Evolutionary conservation across 2,329 filamentous ascomycete genomes (phyloP), one percentile per base, ranked within the genome.

Genomic region (Cladosporium cucumerinum): DNA sequence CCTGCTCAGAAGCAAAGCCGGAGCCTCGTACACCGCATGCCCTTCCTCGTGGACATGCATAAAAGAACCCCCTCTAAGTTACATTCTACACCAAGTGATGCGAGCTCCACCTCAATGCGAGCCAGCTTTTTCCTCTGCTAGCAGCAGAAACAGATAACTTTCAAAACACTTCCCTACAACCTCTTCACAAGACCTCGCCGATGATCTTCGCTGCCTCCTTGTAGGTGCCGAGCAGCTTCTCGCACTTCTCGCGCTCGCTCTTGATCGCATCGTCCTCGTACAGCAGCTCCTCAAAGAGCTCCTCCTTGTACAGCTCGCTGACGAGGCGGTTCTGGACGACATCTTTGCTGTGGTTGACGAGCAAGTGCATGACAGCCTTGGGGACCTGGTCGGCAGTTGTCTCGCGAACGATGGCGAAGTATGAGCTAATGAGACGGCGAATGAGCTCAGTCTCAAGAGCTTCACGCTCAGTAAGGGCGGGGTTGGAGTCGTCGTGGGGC

Each of bases 351-450:
- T 97, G 92, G 79, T 99, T 99, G 75, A 99, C 95, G 36, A 99
- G 86, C 55, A 99, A 86, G 77, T 99, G 95, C 95, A 99, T 99
- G 71, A 99, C 90, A 5, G 95, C 95, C 81, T 99, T 99, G 70
- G 95, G 95, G 12, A 99, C 95, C 80, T 98, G 94, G 76, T 99
- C 95, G 52, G 94, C 94, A 72, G 97, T 97, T n/a, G 92, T 94
- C 80, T 99, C 95, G 68, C 95, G 91, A 55, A 99, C 95, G 74
- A 99, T 99, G 78, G 97, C 96, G 84, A 99, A 99, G 83, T 99
- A 99, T 1, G 93, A 97, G 34, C 92, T 96, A 77, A 99, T 99
- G 64, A 99, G 86, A 55, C 93, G 91, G 55, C 94, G 90, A 76
- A 99, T 99, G 48, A 99, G 87, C 79, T 99, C 95, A 11, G 95